Conservation (phyloP, 495 filamentous ascomycete genomes). For the Tetracladium marchalianum region DNA sequence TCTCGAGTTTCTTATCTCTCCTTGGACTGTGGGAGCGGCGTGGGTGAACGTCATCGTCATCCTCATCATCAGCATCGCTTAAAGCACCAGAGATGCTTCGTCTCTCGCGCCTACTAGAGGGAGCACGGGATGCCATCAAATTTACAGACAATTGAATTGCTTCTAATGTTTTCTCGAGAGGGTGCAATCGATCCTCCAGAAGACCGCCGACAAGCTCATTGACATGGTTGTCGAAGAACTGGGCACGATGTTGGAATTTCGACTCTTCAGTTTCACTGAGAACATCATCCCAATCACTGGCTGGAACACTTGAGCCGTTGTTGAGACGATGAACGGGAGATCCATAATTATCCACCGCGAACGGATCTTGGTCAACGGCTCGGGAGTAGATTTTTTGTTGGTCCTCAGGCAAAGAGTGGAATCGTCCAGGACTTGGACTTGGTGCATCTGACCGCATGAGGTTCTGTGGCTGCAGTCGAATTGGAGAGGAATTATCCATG, state of each 20-base stretch:
- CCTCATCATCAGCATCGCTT: slow-evolving; percentile 84
- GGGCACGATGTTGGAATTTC: slow-evolving; percentile 60
- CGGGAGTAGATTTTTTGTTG: slow-evolving; percentile 23
- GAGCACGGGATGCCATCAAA: slow-evolving; percentile 29
- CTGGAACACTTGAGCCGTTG: slow-evolving; percentile 50
- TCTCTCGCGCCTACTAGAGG: slow-evolving; percentile 34
- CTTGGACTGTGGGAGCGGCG: slow-evolving; percentile 56
- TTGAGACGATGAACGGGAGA: slow-evolving; percentile 58
- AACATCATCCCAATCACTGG: slow-evolving; percentile 86
- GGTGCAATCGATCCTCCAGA: slow-evolving; percentile 64
- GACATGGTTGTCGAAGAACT: slow-evolving; percentile 83
- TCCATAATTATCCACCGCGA: slow-evolving; percentile 24
- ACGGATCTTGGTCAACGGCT: slow-evolving; percentile 22
- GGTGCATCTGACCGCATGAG: slow-evolving; percentile 57
- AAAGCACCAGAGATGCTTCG: slow-evolving; percentile 53
- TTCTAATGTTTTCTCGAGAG: slow-evolving; percentile 67
- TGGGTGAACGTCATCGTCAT: slow-evolving; percentile 60
- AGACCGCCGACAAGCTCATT: slow-evolving; percentile 72
- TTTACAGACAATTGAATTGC: slow-evolving; percentile 61
- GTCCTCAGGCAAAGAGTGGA: slow-evolving; percentile 29
- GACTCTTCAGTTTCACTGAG: slow-evolving; percentile 73
- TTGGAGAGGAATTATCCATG: slow-evolving; percentile 36
- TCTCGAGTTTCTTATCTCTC: slow-evolving; percentile 69
- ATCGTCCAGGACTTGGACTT: slow-evolving; percentile 62
- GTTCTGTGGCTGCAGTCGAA: slow-evolving; percentile 44